Evolutionary conservation across 2,329 filamentous ascomycete species (phyloP).

Genomic region (Fusarium sarcochroum): DNA sequence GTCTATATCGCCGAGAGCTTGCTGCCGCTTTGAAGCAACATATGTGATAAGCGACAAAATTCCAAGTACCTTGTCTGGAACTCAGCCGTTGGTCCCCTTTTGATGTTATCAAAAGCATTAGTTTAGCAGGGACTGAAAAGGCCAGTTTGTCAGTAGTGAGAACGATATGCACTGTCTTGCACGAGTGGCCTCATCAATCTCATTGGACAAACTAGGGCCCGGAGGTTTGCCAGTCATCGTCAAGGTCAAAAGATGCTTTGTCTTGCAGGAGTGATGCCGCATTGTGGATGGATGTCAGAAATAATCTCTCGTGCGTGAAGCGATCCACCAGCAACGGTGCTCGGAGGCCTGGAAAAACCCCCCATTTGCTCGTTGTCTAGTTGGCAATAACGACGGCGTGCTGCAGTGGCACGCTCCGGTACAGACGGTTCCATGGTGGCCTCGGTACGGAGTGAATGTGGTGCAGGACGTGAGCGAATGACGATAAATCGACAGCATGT

Average conservation of each 20-base stretch:
- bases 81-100: not conserved
- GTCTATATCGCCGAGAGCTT: slow-evolving; percentile 2
- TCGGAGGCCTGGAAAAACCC: slow-evolving; percentile 50
- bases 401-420: slow-evolving; percentile 45
- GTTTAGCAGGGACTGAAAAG: slow-evolving; percentile 1
- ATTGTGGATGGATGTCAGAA: slow-evolving; percentile 47
- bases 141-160: slow-evolving; percentile 22
- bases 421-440: slow-evolving; percentile 41
- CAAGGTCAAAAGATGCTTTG: slow-evolving; percentile 31
- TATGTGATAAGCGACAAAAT: not conserved
- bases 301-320: slow-evolving; percentile 49
- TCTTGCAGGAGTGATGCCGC: slow-evolving; percentile 25
- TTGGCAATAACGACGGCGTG: slow-evolving; percentile 45
- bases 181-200: slow-evolving; percentile 1
- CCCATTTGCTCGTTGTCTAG: slow-evolving; percentile 47
- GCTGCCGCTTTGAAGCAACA: not conserved
- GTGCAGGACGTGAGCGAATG: slow-evolving; percentile 28
- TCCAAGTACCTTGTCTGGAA: not conserved
- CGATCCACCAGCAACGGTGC: slow-evolving; percentile 44
- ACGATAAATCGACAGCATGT: slow-evolving; percentile 14
- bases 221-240: slow-evolving; percentile 22
- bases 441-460: slow-evolving; percentile 22
- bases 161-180: slow-evolving; percentile 21
- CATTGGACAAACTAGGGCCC: slow-evolving; percentile 27
- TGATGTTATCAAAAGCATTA: not conserved